Evolutionary conservation across 768 basidiomycete genomes (phyloP).

Genomic region (Mycena rosella): DNA sequence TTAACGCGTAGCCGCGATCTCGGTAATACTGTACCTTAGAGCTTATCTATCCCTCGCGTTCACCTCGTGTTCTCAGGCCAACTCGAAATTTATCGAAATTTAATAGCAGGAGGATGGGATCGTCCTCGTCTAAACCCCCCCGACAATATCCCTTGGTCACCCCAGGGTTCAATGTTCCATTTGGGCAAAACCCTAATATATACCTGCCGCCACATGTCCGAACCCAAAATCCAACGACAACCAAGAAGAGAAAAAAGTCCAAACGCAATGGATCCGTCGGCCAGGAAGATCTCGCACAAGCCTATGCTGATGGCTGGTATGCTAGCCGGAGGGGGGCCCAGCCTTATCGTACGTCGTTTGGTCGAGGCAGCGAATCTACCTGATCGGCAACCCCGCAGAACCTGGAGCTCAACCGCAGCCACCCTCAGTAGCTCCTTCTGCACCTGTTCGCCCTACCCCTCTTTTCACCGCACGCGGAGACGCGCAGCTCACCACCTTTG

Average conservation of each 20-base stretch:
- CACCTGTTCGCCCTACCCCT: conserved; percentile 33
- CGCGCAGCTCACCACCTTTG: conserved; percentile 29
- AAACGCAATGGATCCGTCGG: conserved; percentile 21
- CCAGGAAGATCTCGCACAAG: conserved; percentile 24
- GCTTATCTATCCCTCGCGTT: conserved; percentile 17
- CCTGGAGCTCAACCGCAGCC: conserved; percentile 18
- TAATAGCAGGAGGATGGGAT: conserved; percentile 30
- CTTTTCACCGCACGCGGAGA: conserved; percentile 28
- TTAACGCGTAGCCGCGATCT: neutral
- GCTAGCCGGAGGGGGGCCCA: conserved; percentile 28
- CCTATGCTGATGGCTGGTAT: conserved; percentile 31
- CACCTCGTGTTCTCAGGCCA: conserved; percentile 29
- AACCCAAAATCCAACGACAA: neutral
- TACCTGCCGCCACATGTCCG: conserved; percentile 35
- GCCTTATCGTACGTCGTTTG: conserved; percentile 20
- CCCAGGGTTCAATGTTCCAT: conserved; percentile 29
- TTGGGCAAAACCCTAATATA: conserved; percentile 23
- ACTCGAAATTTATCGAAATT: conserved; percentile 1
- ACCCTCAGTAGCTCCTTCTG: conserved; percentile 18
- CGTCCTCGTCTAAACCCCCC: conserved; percentile 29
- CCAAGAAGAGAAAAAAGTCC: conserved; percentile 27
- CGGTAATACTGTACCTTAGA: neutral
- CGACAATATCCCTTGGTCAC: conserved; percentile 30
- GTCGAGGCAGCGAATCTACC: neutral
- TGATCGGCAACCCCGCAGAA: conserved; percentile 25